A percentile compares a stretch with the other conserved stretches of the same genome.
Evolutionary conservation across 345 rosid genomes (phyloP).

Genomic region (Ceriops zippeliana): DNA sequence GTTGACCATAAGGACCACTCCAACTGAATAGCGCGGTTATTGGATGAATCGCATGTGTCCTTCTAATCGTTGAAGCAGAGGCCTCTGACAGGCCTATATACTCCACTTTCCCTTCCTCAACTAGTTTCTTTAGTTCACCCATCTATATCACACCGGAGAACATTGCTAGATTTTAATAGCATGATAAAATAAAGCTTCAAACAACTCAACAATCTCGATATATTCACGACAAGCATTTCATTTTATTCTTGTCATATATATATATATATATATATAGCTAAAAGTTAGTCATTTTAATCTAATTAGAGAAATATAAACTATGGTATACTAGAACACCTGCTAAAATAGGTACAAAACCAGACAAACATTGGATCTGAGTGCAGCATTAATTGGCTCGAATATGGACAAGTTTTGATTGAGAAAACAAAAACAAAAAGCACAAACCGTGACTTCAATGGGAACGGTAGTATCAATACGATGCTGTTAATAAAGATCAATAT

Average conservation of each 20-base stretch:
- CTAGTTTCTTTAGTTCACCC: conserved; percentile 67
- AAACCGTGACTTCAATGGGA: conserved; percentile 23
- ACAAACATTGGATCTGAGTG: too few relatives aligned
- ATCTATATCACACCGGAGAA: conserved; percentile 18
- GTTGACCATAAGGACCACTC: conserved; percentile 76
- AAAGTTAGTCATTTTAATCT: too few relatives aligned
- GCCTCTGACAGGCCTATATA: conserved; percentile 74
- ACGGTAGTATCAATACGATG: conserved; percentile 18
- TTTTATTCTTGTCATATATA: too few relatives aligned
- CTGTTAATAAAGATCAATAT: conserved; percentile 26
- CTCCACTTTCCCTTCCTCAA: conserved; percentile 76
- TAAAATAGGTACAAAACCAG: too few relatives aligned
- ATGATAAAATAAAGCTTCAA: too few relatives aligned
- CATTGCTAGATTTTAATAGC: neutral
- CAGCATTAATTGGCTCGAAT: too few relatives aligned
- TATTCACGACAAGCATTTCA: too few relatives aligned
- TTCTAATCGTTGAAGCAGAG: conserved; percentile 73
- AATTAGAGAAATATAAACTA: too few relatives aligned
- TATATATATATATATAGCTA: too few relatives aligned
- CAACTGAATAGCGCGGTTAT: conserved; percentile 55
- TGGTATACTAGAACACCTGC: too few relatives aligned
- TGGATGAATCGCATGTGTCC: conserved; percentile 76
- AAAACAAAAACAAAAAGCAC: neutral
- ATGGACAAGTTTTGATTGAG: neutral
- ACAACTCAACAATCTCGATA: too few relatives aligned